A percentile compares a stretch with the other conserved stretches of the same genome.
These are phyloP conservation scores for Lecanicillium sp. DNA, from an alignment of 2,329 filamentous ascomycete genomes.

Conservation along the genomic window DNA sequence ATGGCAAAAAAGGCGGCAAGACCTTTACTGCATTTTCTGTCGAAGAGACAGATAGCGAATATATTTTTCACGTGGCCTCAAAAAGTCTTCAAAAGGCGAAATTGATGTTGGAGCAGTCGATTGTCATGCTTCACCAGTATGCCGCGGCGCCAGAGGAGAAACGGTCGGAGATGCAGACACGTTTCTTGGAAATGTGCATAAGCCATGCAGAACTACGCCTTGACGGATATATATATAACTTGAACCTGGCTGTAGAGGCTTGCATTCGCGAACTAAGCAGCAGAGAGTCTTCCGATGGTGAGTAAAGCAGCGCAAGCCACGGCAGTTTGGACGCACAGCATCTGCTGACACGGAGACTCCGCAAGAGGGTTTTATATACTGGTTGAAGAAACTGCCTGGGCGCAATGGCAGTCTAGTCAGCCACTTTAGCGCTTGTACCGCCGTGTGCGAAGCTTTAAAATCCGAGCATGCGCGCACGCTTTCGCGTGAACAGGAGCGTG, in stretches of 20 bases:
- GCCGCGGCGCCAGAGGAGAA: background rate
- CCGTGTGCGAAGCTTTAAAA: background rate
- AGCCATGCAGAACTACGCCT: background rate
- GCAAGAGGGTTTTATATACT: too few relatives aligned
- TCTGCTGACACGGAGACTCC: too few relatives aligned
- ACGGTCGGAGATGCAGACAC: background rate
- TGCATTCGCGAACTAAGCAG: background rate
- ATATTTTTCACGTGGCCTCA: background rate
- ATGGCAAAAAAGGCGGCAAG: background rate
- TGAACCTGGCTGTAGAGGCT: background rate
- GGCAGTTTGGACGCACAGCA: background rate
- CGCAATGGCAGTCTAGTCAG: background rate
- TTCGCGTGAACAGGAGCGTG: background rate
- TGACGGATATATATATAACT: background rate
- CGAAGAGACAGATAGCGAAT: background rate
- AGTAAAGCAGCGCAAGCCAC: background rate
- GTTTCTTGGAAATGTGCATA: background rate
- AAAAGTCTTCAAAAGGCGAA: background rate
- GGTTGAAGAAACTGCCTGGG: too few relatives aligned
- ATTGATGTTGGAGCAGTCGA: background rate
- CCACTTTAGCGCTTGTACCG: background rate
- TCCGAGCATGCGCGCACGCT: background rate
- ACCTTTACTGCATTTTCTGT: background rate
- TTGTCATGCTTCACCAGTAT: background rate
- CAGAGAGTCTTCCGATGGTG: background rate